Percentiles rank a stretch among this genome's conserved stretches.
Conservation (phyloP, 2,329 filamentous ascomycete genomes). For the Colletotrichum endophyticum region DNA sequence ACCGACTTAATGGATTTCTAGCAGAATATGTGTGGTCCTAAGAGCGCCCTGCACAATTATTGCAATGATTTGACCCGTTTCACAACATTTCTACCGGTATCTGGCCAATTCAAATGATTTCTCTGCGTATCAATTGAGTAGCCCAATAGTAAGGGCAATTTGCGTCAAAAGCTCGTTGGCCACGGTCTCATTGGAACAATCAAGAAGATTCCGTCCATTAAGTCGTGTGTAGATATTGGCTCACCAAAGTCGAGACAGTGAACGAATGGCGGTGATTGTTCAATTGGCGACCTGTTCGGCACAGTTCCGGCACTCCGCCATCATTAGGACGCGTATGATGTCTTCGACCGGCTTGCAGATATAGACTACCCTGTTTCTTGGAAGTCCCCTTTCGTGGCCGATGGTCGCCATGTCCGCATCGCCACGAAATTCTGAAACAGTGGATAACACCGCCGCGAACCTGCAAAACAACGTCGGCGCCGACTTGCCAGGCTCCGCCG, state of each 20-base stretch:
- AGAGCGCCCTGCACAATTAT: not conserved
- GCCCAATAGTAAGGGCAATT: not conserved
- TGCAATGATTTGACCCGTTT: not conserved
- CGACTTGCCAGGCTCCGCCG: not conserved
- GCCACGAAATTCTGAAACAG: not conserved
- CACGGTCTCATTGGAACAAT: not conserved
- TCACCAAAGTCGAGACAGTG: not conserved
- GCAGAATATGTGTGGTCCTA: not conserved
- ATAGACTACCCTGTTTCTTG: not conserved
- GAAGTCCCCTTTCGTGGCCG: not conserved
- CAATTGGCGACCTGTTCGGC: not conserved
- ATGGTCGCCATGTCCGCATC: not conserved
- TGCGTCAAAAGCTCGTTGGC: not conserved
- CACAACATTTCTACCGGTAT: not conserved
- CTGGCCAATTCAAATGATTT: not conserved
- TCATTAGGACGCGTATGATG: not conserved
- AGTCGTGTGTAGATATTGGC: not conserved
- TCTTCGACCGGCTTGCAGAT: not conserved
- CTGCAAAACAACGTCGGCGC: not conserved
- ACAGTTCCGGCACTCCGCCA: not conserved
- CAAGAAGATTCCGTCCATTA: not conserved
- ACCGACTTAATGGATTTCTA: not conserved
- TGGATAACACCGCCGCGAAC: not conserved
- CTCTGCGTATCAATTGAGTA: not conserved
- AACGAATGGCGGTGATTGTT: not conserved